A percentile compares a stretch with the other conserved stretches of the same genome.
Evolutionary conservation across 352 stramenopile species (phyloP).

Genomic region (Pythium grandisporangium): DNA sequence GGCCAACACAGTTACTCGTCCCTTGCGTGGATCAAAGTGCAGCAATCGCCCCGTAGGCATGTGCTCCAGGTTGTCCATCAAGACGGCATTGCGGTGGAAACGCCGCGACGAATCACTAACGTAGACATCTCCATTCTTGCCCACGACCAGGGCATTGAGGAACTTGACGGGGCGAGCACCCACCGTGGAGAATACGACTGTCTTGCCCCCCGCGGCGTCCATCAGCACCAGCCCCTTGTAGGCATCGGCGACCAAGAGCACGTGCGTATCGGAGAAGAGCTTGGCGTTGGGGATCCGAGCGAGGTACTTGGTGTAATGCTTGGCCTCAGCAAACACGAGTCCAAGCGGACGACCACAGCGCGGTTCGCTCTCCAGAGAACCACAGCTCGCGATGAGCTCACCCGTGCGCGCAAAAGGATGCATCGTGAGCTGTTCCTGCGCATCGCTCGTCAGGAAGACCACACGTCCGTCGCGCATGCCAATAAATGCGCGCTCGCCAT

Average conservation of each 20-base stretch:
- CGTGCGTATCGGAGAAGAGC: constrained; percentile 31
- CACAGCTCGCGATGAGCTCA: constrained; percentile 18
- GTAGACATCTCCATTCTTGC: constrained; percentile 34
- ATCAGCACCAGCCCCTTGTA: constrained; percentile 53
- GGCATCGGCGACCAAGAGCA: constrained; percentile 51
- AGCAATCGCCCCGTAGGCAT: constrained; percentile 34
- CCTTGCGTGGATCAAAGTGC: constrained; percentile 26
- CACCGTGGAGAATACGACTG: constrained; percentile 39
- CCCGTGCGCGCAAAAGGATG: constrained; percentile 42
- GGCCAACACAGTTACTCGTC: constrained; percentile 15
- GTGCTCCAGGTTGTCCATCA: constrained; percentile 39
- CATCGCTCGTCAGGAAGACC: constrained; percentile 19
- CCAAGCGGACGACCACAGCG: constrained; percentile 43
- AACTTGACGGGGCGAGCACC: constrained; percentile 26
- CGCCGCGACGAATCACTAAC: constrained; percentile 43
- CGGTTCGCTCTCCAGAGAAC: constrained; percentile 20
- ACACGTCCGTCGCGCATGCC: constrained; percentile 46
- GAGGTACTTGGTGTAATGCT: constrained; percentile 27
- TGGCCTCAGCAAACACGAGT: constrained; percentile 26
- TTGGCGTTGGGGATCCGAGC: constrained; percentile 28
- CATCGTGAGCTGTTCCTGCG: constrained; percentile 14
- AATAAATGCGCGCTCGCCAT: constrained; percentile 18
- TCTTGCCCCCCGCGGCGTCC: constrained; percentile 38
- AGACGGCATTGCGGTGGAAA: constrained; percentile 32
- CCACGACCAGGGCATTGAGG: constrained; percentile 37